Evolutionary conservation across 2,329 filamentous ascomycete genomes (phyloP).

Genomic region (Sclerotiophoma versabilis): DNA sequence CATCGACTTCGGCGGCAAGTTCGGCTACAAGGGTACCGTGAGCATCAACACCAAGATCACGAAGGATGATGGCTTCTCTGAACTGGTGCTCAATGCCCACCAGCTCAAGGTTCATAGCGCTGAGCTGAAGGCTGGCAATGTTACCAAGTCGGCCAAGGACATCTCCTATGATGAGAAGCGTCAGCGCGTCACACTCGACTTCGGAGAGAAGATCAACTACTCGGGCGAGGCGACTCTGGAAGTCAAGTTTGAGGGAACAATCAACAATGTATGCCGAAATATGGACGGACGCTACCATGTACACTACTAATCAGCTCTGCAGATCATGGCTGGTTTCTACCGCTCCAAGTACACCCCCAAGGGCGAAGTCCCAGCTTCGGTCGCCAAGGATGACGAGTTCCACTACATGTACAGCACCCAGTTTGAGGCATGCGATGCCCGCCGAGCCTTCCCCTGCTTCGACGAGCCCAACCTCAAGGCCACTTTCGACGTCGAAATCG

Average conservation of each 20-base stretch:
- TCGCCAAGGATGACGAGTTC: conserved; percentile 73
- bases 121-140: conserved; percentile 66
- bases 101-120: conserved; percentile 78
- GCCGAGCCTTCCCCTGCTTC: conserved; percentile 95
- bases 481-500: conserved; percentile 91
- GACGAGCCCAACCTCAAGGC: conserved; percentile 98
- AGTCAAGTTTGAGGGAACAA: conserved; percentile 78
- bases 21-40: conserved; percentile 86
- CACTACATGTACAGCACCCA: conserved; percentile 87
- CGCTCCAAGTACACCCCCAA: conserved; percentile 90
- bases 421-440: conserved; percentile 95
- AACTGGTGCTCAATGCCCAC: conserved; percentile 84
- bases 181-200: conserved; percentile 81
- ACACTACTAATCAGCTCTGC: background rate
- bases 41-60: conserved; percentile 78
- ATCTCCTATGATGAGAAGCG: conserved; percentile 83
- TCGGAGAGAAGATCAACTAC: conserved; percentile 73
- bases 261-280: conserved; percentile 71
- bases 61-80: conserved; percentile 67
- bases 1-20: conserved; percentile 73
- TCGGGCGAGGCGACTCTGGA: conserved; percentile 71
- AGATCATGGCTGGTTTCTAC: conserved; percentile 87
- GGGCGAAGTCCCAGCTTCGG: conserved; percentile 73
- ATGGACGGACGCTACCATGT: too few relatives aligned
- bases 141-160: conserved; percentile 66